Evolutionary conservation across 306 rosid genomes (phyloP), one percentile per base, ranked within the genome.

Genomic region (Delonix regia): DNA sequence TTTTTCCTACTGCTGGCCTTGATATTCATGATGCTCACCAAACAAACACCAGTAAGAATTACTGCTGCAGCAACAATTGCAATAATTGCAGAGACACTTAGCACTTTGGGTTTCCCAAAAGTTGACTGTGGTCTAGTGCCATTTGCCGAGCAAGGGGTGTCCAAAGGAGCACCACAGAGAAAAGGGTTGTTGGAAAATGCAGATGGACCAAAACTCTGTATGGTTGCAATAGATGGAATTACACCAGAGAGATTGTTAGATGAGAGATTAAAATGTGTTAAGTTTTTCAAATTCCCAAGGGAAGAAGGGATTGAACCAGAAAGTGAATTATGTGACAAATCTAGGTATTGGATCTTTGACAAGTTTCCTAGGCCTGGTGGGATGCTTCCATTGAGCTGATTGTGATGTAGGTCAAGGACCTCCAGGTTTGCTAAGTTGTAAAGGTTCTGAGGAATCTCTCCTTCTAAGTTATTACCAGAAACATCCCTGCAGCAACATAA

Each of bases 41-140:
- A 82, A 87, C 96, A 96, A 66, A 96, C 98, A 78, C 99, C 99
- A 0, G 86, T 38, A 49, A 96, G 87, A 85, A 96, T 96, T 78
- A 91, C 64, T 42, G 91, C 96, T 53, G 99, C 99, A 53, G 99
- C 99, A 76, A 91, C 96, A 80, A 96, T 93, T 69, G 97, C 99
- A 39, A 96, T 73, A 77, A 96, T 93, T 71, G 89, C 88, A 78
- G 99, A 93, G 53, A 83, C 88, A 47, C 92, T 89, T 19, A 96
- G 92, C 81, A 80, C 83, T 71, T 86, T 87, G 41, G 92, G 73
- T 81, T 87, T 91, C 84, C 83, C 76, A 6, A 82, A 73, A 49
- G 72, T 49, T 19, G 90, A 68, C 76, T 83, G 55, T 12, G 75
- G 14, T 42, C 30, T 21, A 60, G 89, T 81, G 78, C 90, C 89